These are phyloP conservation scores for Grosmannia penicillata DNA, from an alignment of 2,329 filamentous ascomycete species.

Conservation along the genomic window DNA sequence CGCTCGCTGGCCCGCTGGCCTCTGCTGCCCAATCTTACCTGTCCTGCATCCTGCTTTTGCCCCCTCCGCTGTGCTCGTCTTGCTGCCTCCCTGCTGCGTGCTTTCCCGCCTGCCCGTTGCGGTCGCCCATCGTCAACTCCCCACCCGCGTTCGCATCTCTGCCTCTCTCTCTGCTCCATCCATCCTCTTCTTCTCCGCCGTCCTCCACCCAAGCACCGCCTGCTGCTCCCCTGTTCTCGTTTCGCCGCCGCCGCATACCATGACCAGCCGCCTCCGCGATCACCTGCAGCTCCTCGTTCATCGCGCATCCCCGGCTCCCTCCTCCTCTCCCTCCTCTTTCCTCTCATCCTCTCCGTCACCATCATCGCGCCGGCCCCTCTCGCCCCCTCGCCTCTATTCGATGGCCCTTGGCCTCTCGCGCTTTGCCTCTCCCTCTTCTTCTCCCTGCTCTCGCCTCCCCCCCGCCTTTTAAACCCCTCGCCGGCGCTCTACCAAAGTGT, in stretches of 20 bases:
- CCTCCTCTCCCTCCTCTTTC: background rate
- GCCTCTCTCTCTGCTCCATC: background rate
- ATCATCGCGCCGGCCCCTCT: background rate
- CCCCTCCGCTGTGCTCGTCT: too few species aligned
- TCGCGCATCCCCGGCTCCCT: background rate
- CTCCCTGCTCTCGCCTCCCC: background rate
- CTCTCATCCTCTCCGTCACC: background rate
- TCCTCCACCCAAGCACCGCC: background rate
- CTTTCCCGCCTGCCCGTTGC: background rate
- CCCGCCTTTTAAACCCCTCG: background rate
- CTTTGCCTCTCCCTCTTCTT: background rate
- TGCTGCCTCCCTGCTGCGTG: too few species aligned
- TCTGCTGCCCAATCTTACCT: too few species aligned
- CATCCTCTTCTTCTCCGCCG: background rate
- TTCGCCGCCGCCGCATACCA: background rate
- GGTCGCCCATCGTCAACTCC: background rate
- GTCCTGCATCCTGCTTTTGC: too few species aligned
- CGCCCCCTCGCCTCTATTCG: background rate
- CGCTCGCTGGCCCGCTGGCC: too few species aligned
- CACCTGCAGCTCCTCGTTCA: too few species aligned
- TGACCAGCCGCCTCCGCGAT: background rate
- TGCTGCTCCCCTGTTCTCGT: background rate
- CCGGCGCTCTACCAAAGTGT: background rate
- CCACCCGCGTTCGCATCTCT: background rate
- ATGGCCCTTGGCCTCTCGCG: background rate